Evolutionary conservation across 345 rosid genomes (phyloP), one percentile per base, ranked within the genome.

Genomic region (Euphorbia tirucalli): DNA sequence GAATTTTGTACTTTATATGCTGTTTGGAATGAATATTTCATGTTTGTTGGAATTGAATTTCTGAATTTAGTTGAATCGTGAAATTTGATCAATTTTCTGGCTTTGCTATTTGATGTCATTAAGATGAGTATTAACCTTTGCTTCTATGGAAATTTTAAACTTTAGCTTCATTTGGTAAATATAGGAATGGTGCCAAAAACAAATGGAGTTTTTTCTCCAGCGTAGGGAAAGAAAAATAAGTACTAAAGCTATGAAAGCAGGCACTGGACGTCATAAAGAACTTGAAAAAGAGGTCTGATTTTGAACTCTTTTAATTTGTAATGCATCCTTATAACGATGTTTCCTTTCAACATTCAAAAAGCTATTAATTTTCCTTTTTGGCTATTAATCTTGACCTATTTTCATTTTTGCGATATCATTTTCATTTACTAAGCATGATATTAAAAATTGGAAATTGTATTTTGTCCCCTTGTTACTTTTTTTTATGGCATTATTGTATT

Each of bases 111-210:
- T 35, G 39, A 3, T 35, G 39, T 35, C 7, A 7, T 35, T 35
- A 35, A 35, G 39, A 35, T 35, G 39, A 35, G n/a, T n/a, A n/a
- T 13, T 44, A 1, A 44, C 15, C 14, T 44, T 44, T 44, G 14
- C 10, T 44, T 44, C 49, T 44, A 13, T 7, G 39, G 39, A 35
- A 3, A 7, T 3, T 35, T 35, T 35, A 7, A 35, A 35, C 39
- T 3, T 35, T n/a, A n/a, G n/a, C n/a, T 35, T 35, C 7, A 35
- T 7, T 35, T 35, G 39, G 39, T 35, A n/a, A n/a, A n/a, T n/a
- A n/a, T n/a, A 93, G 96, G 97, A 93, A 79, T 93, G 98, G 98
- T 93, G 98, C 65, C 93, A 89, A 76, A 93, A 90, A 72, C 84
- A 87, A 78, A 85, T 83, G 90, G 92, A 93, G 85, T 83, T 75